Base-by-base conservation (phyloP, 2,329 filamentous ascomycete species). In the Trichoderma koningii region DNA sequence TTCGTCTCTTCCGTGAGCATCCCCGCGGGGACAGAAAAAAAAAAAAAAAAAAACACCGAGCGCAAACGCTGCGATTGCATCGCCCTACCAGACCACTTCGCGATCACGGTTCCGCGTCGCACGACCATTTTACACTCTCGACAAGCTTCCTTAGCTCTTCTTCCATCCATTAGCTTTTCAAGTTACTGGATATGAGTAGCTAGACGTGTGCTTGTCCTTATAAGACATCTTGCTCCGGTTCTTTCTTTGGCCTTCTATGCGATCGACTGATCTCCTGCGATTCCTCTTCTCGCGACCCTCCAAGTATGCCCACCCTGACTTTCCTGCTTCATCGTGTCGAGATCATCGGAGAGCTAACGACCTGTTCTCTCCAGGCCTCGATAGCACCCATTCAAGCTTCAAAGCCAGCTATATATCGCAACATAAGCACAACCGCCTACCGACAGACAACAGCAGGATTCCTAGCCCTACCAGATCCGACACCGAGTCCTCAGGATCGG, bases 251-350 rank as follows among this genome's bases (percentile, higher is more conserved):
- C 81, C 79, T 87, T 91, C 87, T 89, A 97, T 97, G 93, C 93
- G 87, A 90, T 89, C 86, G 79, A 90, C 89, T 82, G 91, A 96
- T 81, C 88, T 96, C 76, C 87, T 96, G 77, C 91, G 92, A 82
- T 95, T 96, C 83, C 87, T 97, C 73, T 96, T 92, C 77, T 95
- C 75, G 47, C 76, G 95, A 85, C 92, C 92, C 77, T 91, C 92
- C 79, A 96, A 96, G 93, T 96, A 81, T 77, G 90, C 82, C 4
- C 0, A 9, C 47, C n/a, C 0, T 52, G 30, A 3, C 48, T 45
- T 23, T 2, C 28, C 5, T 7, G 21, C 28, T 15, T 19, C 28
- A 44, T 15, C 28, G n/a, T 28, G 44, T 55, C n/a, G 28, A 51
- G 52, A 42, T 7, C 21, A n/a, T 56, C 14, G 17, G 15, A 48